phyloP scores from a whole-genome alignment of 1,284 basidiomycete species.

The Cutaneotrichosporon sp. region DNA sequence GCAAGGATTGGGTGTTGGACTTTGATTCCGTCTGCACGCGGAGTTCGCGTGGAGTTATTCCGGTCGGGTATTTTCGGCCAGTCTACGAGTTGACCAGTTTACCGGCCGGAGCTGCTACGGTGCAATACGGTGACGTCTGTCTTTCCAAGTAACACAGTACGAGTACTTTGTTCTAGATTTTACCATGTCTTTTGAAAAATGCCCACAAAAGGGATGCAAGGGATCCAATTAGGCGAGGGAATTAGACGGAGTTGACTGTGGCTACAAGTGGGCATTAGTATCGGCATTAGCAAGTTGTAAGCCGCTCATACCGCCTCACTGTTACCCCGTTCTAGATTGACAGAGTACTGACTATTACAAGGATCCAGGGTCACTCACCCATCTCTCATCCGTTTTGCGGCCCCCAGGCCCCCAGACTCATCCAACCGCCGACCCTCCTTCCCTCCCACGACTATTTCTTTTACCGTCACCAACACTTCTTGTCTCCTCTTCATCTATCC shows the following conservation, averaged over 20 bases:
- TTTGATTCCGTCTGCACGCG: slow-evolving; percentile 3
- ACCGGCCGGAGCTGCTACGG: slow-evolving; percentile 2
- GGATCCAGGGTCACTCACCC: background rate
- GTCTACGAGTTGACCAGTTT: background rate
- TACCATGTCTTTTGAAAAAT: background rate
- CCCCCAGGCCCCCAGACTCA: background rate
- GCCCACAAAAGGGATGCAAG: background rate
- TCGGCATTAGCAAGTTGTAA: background rate
- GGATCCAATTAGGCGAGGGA: background rate
- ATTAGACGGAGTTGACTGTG: background rate
- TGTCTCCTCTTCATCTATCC: slow-evolving; percentile 10
- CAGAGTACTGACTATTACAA: background rate
- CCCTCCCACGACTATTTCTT: background rate
- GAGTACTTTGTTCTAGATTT: background rate
- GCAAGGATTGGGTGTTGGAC: background rate
- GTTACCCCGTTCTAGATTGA: too few species aligned
- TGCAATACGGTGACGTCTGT: background rate
- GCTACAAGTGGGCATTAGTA: background rate
- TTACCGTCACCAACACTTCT: background rate
- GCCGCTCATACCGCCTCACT: background rate
- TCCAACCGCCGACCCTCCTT: too few species aligned
- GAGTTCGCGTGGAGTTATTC: background rate
- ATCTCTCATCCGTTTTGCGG: background rate
- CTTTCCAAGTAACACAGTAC: background rate
- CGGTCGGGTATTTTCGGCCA: slow-evolving; percentile 1